These are phyloP conservation scores for Wickerhamia fluorescens DNA, from an alignment of 805 yeast genomes.

Conservation along the genomic window DNA sequence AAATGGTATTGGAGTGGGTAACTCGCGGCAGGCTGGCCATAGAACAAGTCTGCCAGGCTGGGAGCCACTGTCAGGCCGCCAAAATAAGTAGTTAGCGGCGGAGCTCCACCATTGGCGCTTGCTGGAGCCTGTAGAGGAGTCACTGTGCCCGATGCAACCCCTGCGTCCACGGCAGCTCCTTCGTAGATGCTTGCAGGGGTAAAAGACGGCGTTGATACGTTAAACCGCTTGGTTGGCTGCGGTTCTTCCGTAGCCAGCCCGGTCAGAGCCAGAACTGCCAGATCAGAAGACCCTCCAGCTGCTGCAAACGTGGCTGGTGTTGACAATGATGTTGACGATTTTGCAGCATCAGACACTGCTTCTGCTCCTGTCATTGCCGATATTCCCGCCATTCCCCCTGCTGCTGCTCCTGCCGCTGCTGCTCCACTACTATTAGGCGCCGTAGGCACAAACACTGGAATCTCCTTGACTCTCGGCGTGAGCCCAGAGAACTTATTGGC, in stretches of 20 bases:
- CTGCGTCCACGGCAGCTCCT: background rate
- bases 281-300: constrained; percentile 11
- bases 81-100: no score
- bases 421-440: no score
- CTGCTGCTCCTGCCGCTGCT: no score
- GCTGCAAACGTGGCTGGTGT: no score
- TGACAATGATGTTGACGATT: no score
- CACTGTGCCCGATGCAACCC: background rate
- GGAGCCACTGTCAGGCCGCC: constrained; percentile 8
- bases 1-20: constrained; percentile 74
- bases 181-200: constrained; percentile 19
- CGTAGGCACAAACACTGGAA: constrained; percentile 44
- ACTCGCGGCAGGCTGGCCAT: constrained; percentile 11
- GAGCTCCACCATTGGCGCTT: constrained; percentile 13
- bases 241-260: constrained; percentile 10
- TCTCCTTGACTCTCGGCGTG: constrained; percentile 43
- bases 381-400: no score
- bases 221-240: constrained; percentile 19
- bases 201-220: constrained; percentile 33
- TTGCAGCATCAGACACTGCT: constrained; percentile 1
- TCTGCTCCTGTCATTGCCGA: no score
- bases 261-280: no score
- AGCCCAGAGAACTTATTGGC: constrained; percentile 36
- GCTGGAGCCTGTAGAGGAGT: constrained; percentile 1
- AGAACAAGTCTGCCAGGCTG: constrained; percentile 14